Base-by-base conservation (phyloP, 1,284 basidiomycete species). In the Heliocybe sulcata region DNA sequence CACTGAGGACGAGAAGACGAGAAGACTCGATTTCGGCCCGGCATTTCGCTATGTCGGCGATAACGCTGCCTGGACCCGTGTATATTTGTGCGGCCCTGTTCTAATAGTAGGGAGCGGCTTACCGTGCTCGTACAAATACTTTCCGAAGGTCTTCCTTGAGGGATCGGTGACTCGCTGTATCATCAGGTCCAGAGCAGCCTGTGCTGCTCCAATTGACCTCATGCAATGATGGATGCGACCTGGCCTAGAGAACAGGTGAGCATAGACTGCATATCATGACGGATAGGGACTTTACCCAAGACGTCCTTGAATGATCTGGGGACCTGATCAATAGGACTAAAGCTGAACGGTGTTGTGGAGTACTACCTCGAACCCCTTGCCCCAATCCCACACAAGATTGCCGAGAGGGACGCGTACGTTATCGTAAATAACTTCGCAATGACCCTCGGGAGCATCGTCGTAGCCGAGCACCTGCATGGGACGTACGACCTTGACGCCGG, bases 161-260 rank as follows among this genome's bases (percentile, higher is more conserved):
- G 92, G 87, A 69, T 98, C 93, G 26, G 94, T 96, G 26, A 94
- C 92, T n/a, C 96, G 85, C 60, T 87, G 81, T 50, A 99, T 79
- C 82, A 98, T 86, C 51, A 92, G 74, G 65, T 98, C 92, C 56
- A 98, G 76, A 1, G 96, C 90, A 25, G 82, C 79, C 58, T 89
- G 85, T 1, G 95, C 97, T 23, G 83, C 81, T 45, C 96, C 96
- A 58, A 99, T 91, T 20, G 92, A 92, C 49, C 96, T 86, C 96
- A 99, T 99, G 77, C 94, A 97, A 70, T 99, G 96, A 69, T 98
- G 96, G 63, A 98, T 91, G 55, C 97, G 87, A 23, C 96, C 96
- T 55, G 96, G 96, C 49, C 90, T 90, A 60, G 47, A 45, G 57
- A 55, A 57, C 6, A 23, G 27, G 20, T 26, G 16, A 22, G 20